Conservation (phyloP, 2,329 filamentous ascomycete species). For the Cercospora sp. region DNA sequence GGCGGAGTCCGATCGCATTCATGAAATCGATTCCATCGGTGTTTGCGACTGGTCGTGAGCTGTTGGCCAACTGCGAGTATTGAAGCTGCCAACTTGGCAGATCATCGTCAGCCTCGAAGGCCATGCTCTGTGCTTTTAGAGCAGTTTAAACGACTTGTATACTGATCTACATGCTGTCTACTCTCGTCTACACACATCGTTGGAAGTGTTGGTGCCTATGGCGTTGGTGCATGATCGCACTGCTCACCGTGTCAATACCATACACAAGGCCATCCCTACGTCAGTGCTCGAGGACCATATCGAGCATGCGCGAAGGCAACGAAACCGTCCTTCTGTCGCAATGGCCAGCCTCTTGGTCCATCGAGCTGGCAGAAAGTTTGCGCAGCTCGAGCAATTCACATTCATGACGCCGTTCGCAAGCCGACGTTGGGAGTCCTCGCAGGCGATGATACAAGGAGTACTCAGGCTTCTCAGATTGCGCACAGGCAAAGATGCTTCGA, state of each 20-base stretch:
- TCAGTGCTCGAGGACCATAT: not conserved
- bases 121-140: not conserved
- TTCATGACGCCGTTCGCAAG: not conserved
- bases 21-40: not conserved
- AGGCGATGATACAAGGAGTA: not conserved
- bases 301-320: not conserved
- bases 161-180: not conserved
- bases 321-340: not conserved
- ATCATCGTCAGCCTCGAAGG: not conserved
- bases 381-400: not conserved
- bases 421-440: not conserved
- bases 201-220: not conserved
- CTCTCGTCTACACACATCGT: not conserved
- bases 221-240: not conserved
- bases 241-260: slow-evolving; percentile 1
- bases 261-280: not conserved
- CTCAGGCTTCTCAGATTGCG: not conserved
- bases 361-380: not conserved
- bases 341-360: not conserved
- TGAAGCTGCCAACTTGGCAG: not conserved
- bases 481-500: not conserved
- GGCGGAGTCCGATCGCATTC: slow-evolving; percentile 4
- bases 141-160: not conserved
- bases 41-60: not conserved
- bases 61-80: not conserved